Conservation (phyloP, 805 yeast genomes). For the Lipomyces chichibuensis region DNA sequence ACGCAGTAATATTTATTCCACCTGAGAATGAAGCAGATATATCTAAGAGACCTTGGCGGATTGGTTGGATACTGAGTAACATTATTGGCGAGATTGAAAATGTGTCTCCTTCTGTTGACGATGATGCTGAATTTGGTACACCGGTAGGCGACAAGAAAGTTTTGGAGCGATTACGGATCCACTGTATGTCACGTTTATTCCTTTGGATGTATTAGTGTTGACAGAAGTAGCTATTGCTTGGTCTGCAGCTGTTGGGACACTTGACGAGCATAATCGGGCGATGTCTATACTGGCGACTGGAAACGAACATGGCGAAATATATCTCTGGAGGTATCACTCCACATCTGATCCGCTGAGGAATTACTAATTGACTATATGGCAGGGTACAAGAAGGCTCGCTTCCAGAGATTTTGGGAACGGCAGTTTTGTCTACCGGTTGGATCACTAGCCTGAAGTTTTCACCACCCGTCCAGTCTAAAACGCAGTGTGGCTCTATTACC, state of each 20-base stretch:
- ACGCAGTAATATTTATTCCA: not conserved
- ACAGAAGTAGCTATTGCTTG: slow-evolving; percentile 22
- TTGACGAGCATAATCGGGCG: not conserved
- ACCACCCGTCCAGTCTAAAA: slow-evolving; percentile 1
- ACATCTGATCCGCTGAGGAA: not conserved
- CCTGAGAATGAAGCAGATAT: not conserved
- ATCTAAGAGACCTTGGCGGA: slow-evolving; percentile 8
- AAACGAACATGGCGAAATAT: slow-evolving; percentile 25
- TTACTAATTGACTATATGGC: not conserved
- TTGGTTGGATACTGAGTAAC: not conserved
- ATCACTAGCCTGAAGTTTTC: slow-evolving; percentile 26
- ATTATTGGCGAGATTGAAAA: not conserved
- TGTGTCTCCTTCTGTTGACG: not conserved
- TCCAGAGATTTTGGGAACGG: slow-evolving; percentile 3
- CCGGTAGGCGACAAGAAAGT: not conserved
- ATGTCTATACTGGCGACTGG: slow-evolving; percentile 29
- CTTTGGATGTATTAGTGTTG: not conserved
- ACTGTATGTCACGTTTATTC: slow-evolving; percentile 13
- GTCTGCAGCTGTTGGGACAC: slow-evolving; percentile 18
- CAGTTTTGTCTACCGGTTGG: slow-evolving; percentile 14
- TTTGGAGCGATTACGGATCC: slow-evolving; percentile 20
- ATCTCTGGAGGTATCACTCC: slow-evolving; percentile 16
- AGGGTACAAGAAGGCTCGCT: not conserved
- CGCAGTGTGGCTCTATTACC: not conserved
- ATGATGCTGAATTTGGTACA: not conserved